These are phyloP conservation scores for Macadamia integrifolia DNA, from an alignment of 164 flowering plant genomes.

Conservation along the genomic window DNA sequence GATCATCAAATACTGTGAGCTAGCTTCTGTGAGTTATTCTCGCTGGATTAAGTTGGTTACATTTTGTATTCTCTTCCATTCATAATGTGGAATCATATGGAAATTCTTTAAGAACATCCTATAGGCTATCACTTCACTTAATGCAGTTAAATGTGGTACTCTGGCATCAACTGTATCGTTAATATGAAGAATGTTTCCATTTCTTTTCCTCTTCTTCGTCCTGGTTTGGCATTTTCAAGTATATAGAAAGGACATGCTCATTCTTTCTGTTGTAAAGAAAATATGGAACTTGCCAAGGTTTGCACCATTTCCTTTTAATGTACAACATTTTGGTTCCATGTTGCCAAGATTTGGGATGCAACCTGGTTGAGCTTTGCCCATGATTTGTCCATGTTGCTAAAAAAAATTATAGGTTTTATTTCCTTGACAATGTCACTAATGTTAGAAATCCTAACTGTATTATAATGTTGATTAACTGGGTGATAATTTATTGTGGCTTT, in stretches of 20 bases:
- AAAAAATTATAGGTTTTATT: too few species aligned
- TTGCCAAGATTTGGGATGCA: too few species aligned
- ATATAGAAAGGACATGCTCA: not conserved
- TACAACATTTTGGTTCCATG: not conserved
- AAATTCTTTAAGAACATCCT: constrained; percentile 2
- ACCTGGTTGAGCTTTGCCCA: too few species aligned
- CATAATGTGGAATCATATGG: not conserved
- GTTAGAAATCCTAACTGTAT: too few species aligned
- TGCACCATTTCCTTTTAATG: not conserved
- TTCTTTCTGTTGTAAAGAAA: not conserved
- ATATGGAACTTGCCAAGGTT: not conserved
- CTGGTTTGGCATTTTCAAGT: not conserved
- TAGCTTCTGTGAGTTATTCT: constrained; percentile 12
- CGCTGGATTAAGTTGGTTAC: constrained; percentile 7
- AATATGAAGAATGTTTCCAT: not conserved
- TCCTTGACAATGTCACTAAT: too few species aligned
- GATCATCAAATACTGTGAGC: constrained; percentile 13
- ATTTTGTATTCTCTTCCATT: not conserved
- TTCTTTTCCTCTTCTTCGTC: not conserved
- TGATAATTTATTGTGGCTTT: too few species aligned
- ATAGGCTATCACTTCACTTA: not conserved
- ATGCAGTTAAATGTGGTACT: constrained; percentile 3
- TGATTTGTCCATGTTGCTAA: too few species aligned
- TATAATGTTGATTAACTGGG: too few species aligned
- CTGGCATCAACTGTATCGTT: not conserved